Evolutionary conservation across 306 rosid species (phyloP), one percentile per base, ranked within the genome.

Genomic region (Pterocarpus santalinus): DNA sequence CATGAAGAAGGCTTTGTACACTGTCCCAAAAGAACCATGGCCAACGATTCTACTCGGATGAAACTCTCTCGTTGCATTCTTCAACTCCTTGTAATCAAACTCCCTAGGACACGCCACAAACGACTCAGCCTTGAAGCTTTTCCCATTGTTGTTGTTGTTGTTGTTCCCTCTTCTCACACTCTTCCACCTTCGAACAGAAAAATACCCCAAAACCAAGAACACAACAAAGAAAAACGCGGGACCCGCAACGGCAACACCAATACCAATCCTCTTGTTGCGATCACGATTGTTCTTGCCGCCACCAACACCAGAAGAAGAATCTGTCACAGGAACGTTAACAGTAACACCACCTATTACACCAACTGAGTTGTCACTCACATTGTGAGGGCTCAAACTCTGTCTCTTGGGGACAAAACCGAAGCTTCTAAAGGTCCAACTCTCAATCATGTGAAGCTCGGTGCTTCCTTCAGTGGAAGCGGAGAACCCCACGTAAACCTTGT

Each of bases 11-110:
- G 96, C 98, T 78, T 92, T 94, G 78, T 92, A 94, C 2, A 94
- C 97, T 0, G 98, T 92, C 58, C 97, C 97, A 44, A 94, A 94
- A 0, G 98, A 94, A 6, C 98, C 98, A 15, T 92, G 85, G 16
- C 94, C 97, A 8, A 94, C 72, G 17, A 90, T 86, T 77, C 97
- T 84, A 16, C 84, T 89, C 1, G 95, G 73, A 82, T 94, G 97
- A 86, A 94, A 94, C 75, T 90, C 94, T 47, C 85, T 90, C 0
- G 94, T 90, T 32, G 98, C 92, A 1, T 30, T 52, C 62, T 86
- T 94, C 44, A 94, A 80, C 60, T 89, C 97, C 76, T 75, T 89
- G 80, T 90, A 92, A 58, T 82, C 68, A 65, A 92, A 94, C 79
- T 90, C 92, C 68, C 89, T 90, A 2, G 98, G 97, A 41, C 92